A percentile compares a stretch with the other conserved stretches of the same genome.
These are phyloP conservation scores for Nicotiana knightiana DNA, from an alignment of 257 asterid species.

Conservation along the genomic window DNA sequence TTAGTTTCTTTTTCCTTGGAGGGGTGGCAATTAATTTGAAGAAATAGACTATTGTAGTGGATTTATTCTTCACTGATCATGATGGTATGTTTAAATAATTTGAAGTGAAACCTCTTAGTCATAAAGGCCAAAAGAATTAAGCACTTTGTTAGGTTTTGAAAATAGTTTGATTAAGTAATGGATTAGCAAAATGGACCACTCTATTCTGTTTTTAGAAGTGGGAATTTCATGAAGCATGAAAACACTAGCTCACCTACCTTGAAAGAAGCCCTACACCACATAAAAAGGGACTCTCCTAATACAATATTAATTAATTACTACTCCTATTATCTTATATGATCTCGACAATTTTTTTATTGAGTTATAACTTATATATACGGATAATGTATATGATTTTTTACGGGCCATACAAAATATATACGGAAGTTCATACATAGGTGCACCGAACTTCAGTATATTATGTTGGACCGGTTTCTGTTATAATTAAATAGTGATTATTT, in stretches of 20 bases:
- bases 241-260: conserved; percentile 1
- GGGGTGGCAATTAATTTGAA: conserved; percentile 3
- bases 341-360: neutral
- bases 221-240: conserved; percentile 6
- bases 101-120: neutral
- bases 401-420: neutral
- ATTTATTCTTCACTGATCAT: conserved; percentile 3
- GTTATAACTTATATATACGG: neutral
- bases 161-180: neutral
- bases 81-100: neutral
- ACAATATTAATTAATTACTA: neutral
- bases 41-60: neutral
- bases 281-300: neutral
- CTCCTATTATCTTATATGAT: neutral
- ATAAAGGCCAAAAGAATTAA: neutral
- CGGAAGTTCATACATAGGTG: no score
- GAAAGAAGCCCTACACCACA: conserved; percentile 2
- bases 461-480: no score
- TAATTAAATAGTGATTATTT: no score
- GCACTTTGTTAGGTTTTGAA: neutral
- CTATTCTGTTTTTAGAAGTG: conserved; percentile 9
- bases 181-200: conserved; percentile 16
- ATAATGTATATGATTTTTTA: neutral
- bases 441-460: no score
- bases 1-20: neutral